Conservation (phyloP, 306 rosid genomes). For the Hippophae gyantsensis region DNA sequence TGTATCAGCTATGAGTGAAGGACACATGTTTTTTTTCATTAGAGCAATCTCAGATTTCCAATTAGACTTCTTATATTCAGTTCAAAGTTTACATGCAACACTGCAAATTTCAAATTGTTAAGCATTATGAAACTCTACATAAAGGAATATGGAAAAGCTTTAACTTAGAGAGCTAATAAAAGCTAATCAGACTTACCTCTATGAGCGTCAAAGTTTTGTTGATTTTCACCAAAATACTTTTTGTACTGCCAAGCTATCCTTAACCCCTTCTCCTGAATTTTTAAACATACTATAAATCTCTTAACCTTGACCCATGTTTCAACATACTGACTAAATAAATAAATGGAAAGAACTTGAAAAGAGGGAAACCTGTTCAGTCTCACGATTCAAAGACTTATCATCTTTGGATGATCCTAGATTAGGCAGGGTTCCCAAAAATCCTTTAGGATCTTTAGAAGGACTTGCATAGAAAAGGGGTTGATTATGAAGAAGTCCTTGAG, state of each 20-base stretch:
- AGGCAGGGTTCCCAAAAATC: conserved; percentile 87
- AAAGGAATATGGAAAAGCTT: background rate
- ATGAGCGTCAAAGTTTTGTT: conserved; percentile 29
- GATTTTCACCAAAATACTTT: conserved; percentile 73
- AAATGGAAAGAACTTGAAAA: conserved; percentile 8
- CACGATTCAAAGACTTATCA: conserved; percentile 34
- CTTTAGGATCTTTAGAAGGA: conserved; percentile 65
- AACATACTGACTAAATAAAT: conserved; percentile 2
- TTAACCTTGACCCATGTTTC: conserved; percentile 7
- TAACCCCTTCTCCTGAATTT: conserved; percentile 53
- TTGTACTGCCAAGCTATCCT: conserved; percentile 45
- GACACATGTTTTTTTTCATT: background rate
- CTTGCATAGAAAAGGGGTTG: conserved; percentile 88
- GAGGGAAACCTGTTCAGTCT: conserved; percentile 38
- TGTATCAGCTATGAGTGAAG: background rate
- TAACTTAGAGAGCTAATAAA: background rate
- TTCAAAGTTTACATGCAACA: too few relatives aligned
- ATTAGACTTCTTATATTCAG: too few relatives aligned
- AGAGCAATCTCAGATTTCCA: too few relatives aligned
- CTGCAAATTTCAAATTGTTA: background rate
- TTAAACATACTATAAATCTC: conserved; percentile 12
- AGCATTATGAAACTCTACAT: background rate
- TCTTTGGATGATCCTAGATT: conserved; percentile 49
- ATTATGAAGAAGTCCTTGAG: conserved; percentile 70
- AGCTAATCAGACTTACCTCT: conserved; percentile 34